Evolutionary conservation across 352 stramenopile genomes (phyloP), one percentile per base, ranked within the genome.

Genomic region (Phytophthora hybrid): DNA sequence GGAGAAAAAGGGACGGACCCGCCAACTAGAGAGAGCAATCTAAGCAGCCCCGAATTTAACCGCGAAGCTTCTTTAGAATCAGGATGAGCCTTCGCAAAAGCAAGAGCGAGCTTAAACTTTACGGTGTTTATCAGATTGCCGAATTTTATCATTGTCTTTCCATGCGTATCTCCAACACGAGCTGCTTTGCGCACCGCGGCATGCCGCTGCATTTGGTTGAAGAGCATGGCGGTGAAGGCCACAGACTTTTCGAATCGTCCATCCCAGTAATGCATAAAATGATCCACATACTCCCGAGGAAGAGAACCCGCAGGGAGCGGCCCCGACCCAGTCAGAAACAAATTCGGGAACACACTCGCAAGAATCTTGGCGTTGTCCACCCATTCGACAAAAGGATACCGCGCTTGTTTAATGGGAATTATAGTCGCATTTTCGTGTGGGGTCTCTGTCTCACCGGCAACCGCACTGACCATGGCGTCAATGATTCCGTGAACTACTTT

Each of bases 1-100:
- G 66, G 66, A 7, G 74, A 81, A 58, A 81, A 78, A 1, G 69
- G 64, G 2, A 80, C 74, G 19, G 9, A 44, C 4, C 61, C 61
- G 1, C 69, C 69, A 5, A 80, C 65, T 1, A 80, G 11, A 4
- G 74, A 67, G 0, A 77, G 19, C 1, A 80, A 44, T 14, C 68
- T 62, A 10, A 80, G 44, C 3, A 80, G 44, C 1, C 34, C 32
- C 0, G 61, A 51, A 58, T 80, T 77, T 59, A 75, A 32, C 11
- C 39, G 26, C 18, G 47, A 60, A 4, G 67, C 46, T 9, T 60
- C 59, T n/a, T 52, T 19, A 10, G 19, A 61, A 11, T 66, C 57
- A 0, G 59, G 67, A 39, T 51, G 39, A 19, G 51, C 51, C 41
- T 65, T 55, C n/a, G 23, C 53, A n/a, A 52, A 18, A 19, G n/a